Evolutionary conservation across 2,329 filamentous ascomycete genomes (phyloP), one percentile per base, ranked within the genome.

Genomic region (Aureobasidium melanogenum): DNA sequence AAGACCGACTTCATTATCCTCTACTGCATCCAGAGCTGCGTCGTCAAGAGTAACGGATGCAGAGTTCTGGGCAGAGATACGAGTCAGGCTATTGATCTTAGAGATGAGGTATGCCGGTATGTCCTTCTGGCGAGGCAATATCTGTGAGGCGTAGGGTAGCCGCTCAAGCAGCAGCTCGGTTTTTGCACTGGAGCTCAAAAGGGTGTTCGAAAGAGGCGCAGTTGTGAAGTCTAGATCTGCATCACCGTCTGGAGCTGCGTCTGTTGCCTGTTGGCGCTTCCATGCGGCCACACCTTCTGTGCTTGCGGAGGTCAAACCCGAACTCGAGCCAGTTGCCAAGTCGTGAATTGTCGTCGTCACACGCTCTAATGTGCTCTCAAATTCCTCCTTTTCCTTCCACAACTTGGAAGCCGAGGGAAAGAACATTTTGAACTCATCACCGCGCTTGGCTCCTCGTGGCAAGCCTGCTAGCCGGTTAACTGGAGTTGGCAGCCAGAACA

Each of bases 391-490:
- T 60, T 85, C 82, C 63, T 87, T 83, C 91, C 92, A 96, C 12
- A 97, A 74, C 67, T 91, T 91, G 44, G 96, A 77, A 60, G 88
- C 91, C 0, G 86, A 86, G 0, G 94, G 94, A 69, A 94, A 99
- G 67, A 92, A 95, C 89, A 99, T 96, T 69, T 89, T 92, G 75
- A 86, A 87, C 0, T 88, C 83, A 68, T 91, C 89, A 9, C 46
- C 61, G 19, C 62, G 65, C 22, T 62, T 66, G 48, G 61, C 67
- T 5, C 73, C 74, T 30, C 67, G 68, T 1, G 71, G 68, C 63
- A 71, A 64, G 7, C 72, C 73, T 26, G 69, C 76, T 67, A 68
- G 72, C 72, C 79, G 82, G 71, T 89, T 93, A 10, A 99, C 94
- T 0, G 93, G 93, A 67, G 84, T 84, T 1, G 94, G 94, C 2